These are phyloP conservation scores for Fraxinus sp. DNA, from an alignment of 305 asterid genomes.

Conservation along the genomic window DNA sequence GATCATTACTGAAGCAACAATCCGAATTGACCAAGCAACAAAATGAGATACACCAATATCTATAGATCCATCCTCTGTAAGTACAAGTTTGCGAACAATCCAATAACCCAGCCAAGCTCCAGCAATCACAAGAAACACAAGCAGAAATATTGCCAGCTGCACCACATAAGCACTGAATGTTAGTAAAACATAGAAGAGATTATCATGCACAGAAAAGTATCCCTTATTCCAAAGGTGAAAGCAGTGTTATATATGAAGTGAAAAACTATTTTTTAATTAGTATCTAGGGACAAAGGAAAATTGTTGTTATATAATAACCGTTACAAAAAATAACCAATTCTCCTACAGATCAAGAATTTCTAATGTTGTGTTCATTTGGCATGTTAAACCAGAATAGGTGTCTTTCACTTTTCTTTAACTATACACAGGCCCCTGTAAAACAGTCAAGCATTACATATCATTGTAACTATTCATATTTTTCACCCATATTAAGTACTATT, in stretches of 20 bases:
- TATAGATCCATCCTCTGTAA: slow-evolving; percentile 72
- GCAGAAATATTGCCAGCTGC: slow-evolving; percentile 68
- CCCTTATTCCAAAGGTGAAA: slow-evolving; percentile 9
- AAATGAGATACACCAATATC: slow-evolving; percentile 69
- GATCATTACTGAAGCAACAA: slow-evolving; percentile 68
- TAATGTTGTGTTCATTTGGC: neutral
- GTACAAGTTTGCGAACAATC: slow-evolving; percentile 88
- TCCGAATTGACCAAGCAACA: slow-evolving; percentile 74
- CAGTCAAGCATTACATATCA: neutral
- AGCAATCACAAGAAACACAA: slow-evolving; percentile 57
- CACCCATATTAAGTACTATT: neutral
- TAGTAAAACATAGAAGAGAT: slow-evolving; percentile 6
- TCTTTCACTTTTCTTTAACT: neutral
- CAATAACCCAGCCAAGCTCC: slow-evolving; percentile 97
- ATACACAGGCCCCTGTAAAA: neutral
- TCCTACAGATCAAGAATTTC: neutral
- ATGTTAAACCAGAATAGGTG: neutral
- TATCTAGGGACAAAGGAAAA: neutral
- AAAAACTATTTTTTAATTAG: neutral
- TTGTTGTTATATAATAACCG: neutral
- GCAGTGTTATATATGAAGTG: neutral
- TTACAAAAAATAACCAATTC: neutral
- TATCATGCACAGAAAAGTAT: slow-evolving; percentile 7
- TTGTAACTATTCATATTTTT: neutral
- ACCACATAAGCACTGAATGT: slow-evolving; percentile 23